A percentile compares a stretch with the other conserved stretches of the same genome.
Conservation (phyloP, 202 grass and related monocot genomes). For the Saccharum hybrid region DNA sequence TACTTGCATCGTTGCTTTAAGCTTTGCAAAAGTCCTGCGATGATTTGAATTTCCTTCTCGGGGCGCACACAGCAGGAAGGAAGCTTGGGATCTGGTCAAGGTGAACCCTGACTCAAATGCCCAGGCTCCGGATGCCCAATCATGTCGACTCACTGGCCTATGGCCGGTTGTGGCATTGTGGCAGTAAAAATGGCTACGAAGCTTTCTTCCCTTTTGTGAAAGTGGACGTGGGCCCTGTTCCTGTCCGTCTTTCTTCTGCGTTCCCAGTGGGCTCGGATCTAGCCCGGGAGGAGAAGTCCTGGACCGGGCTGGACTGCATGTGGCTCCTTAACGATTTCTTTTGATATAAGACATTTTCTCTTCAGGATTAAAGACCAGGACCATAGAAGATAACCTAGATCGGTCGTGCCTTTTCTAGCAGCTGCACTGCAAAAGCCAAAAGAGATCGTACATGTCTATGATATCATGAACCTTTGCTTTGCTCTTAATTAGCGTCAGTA, state of each 20-base stretch:
- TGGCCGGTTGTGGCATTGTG: background rate
- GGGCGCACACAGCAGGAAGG: background rate
- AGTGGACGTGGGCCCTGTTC: constrained; percentile 1
- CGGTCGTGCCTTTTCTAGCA: background rate
- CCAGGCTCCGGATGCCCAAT: too few species aligned
- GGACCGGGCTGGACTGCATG: constrained; percentile 17
- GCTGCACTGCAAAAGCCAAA: background rate
- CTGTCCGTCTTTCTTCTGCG: constrained; percentile 1
- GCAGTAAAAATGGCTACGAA: background rate
- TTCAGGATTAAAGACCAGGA: background rate
- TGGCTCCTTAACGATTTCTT: background rate
- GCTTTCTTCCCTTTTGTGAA: constrained; percentile 31
- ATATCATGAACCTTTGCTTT: background rate
- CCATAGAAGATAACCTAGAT: background rate
- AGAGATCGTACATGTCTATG: background rate
- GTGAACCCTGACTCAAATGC: background rate
- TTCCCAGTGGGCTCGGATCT: constrained; percentile 41
- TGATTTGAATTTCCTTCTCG: constrained; percentile 33
- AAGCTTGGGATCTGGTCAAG: constrained; percentile 45
- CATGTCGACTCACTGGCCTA: too few species aligned
- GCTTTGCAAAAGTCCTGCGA: constrained; percentile 40
- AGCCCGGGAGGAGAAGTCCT: background rate
- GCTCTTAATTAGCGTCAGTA: background rate
- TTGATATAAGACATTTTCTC: background rate
- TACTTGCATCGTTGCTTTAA: background rate